Evolutionary conservation across 345 rosid genomes (phyloP), one percentile per base, ranked within the genome.

Genomic region (Turritis glabra): DNA sequence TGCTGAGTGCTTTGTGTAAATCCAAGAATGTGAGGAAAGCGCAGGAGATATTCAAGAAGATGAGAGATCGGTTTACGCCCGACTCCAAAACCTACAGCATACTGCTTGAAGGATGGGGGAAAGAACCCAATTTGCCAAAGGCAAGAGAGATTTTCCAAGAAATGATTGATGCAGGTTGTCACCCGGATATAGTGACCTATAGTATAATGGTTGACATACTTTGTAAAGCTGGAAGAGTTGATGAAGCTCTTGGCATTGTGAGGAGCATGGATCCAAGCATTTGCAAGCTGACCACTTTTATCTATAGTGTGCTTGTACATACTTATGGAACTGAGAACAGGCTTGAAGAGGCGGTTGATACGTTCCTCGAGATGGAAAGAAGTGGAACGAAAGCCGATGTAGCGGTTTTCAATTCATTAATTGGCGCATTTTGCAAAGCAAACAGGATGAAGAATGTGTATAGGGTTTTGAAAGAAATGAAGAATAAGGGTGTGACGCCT

Each of bases 101-200:
- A 79, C 70, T 93, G 87, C 77, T 91, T 77, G 92, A 84, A 19
- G 98, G 96, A 25, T 93, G 98, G 98, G 98, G 97, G 22, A 91
- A 82, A 71, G 89, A 82, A 54, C 98, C 97, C 0, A 91, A 93
- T 56, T 79, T 93, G 67, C 92, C 94, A 3, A 93, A 86, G 82
- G 96, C 96, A 0, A 84, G 98, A 79, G 92, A 87, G 75, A 79
- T 85, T 67, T 93, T 88, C 59, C 62, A 81, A 62, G 96, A 88
- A 64, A 93, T 91, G 98, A 76, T 86, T 33, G 73, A 82, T 15
- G 57, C 54, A 15, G 93, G 94, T 30, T 93, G 97, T 63, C 26
- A 77, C 17, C 97, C 96, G 4, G 98, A 93, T 83, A 83, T 89
- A 56, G 97, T 91, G 74, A 93, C 97, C 0, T 91, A 89, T 15